Conservation (phyloP, 2,329 filamentous ascomycete species). For the Sclerotinia spermophila region DNA sequence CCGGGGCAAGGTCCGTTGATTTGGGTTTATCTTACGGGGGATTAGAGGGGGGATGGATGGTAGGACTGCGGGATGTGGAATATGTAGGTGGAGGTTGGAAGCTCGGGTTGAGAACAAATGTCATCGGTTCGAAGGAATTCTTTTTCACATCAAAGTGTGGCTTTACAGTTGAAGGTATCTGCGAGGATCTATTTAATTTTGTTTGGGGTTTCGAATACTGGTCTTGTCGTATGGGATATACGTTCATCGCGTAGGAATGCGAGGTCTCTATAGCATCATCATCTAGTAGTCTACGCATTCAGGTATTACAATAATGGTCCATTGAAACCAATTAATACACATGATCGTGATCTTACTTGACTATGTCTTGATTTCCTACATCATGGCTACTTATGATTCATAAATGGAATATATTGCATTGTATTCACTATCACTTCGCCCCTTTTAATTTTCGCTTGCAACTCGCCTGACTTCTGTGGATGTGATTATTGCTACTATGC, state of each 20-base stretch:
- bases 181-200: too few relatives aligned
- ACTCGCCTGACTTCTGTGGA: background rate
- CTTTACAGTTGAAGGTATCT: background rate
- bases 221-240: background rate
- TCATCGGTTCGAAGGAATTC: background rate
- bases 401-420: background rate
- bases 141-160: background rate
- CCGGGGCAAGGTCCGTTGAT: slow-evolving; percentile 51
- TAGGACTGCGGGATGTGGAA: background rate
- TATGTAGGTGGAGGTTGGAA: background rate
- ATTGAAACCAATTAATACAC: background rate
- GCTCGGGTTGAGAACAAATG: background rate
- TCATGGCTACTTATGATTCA: background rate
- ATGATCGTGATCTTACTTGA: background rate
- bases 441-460: background rate
- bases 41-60: slow-evolving; percentile 10
- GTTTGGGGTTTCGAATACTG: background rate
- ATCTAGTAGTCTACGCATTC: background rate
- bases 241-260: background rate
- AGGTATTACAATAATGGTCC: background rate
- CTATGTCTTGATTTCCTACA: background rate
- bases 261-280: background rate
- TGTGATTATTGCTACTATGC: background rate
- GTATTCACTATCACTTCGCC: background rate
- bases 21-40: slow-evolving; percentile 58